Base-by-base conservation (phyloP, 768 basidiomycete species). In the Boletus coccyginus region DNA sequence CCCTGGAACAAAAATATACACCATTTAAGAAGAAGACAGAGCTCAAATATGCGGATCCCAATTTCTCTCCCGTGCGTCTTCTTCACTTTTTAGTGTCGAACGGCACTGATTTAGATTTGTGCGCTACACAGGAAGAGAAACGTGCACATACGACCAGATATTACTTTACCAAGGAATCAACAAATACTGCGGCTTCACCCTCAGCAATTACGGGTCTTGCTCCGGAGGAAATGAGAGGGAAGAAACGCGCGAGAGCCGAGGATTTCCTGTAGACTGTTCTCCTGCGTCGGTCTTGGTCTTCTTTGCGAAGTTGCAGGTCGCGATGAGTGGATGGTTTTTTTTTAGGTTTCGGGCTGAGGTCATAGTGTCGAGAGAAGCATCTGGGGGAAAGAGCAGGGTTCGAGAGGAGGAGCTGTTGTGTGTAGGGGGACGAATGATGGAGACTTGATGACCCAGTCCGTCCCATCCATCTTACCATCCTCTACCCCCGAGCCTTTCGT, bases 161-260 rank as follows among this genome's bases (percentile, higher is more conserved):
- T 70, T 84, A 83, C 61, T 75, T 77, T 71, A 69, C 78, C 51
- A 78, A 78, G 67, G 69, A 80, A 60, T 68, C 68, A 17, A 71
- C 66, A 16, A 72, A 73, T 43, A 59, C 10, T 27, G 16, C 48
- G 36, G 46, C 46, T 17, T 57, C 55, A 42, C 43, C 62, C 1
- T 57, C 62, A 48, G 66, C 70, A 59, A 71, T 70, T 54, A 58
- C 70, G 51, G 70, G 64, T 35, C 50, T 67, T 50, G 60, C 53
- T 10, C 65, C 62, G 33, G 86, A 88, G 49, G 88, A 89, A 65
- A 75, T 81, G 48, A 81, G 88, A 61, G 90, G 91, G 46, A 90
- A 86, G 77, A 94, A 94, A 73, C 77, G 92, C 46, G 88, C 91
- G 46, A 78, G 90, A 61, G 92, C 92, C 33, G 91, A 93, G 72